Evolutionary conservation across 495 filamentous ascomycete species (phyloP).

Genomic region (Peziza echinospora): DNA sequence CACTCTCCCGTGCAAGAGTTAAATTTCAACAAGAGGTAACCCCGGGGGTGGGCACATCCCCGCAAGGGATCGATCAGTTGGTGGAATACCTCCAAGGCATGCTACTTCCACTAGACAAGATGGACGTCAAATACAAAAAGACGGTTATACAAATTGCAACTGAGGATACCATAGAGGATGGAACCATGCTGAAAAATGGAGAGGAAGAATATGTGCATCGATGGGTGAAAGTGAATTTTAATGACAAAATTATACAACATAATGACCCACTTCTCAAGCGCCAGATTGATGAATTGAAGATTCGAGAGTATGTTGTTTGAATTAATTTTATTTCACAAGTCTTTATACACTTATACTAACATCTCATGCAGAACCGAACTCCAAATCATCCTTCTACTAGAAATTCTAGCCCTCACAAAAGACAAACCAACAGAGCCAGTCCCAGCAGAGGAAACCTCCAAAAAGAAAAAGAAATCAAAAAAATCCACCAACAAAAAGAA

Average conservation of each 20-base stretch:
- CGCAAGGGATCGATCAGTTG: conserved; percentile 26
- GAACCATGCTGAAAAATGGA: conserved; percentile 20
- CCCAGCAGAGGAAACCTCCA: conserved; percentile 22
- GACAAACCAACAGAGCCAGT: conserved; percentile 22
- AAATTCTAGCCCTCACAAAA: conserved; percentile 58
- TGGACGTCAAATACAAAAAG: conserved; percentile 77
- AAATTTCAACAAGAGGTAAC: conserved; percentile 42
- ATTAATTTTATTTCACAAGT: too few relatives aligned
- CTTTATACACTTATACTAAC: conserved; percentile 20
- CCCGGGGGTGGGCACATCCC: conserved; percentile 15
- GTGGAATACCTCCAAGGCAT: conserved; percentile 46
- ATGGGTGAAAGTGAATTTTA: conserved; percentile 46
- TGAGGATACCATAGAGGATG: conserved; percentile 35
- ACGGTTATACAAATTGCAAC: conserved; percentile 45
- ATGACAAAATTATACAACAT: conserved; percentile 12
- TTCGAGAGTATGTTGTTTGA: conserved; percentile 23
- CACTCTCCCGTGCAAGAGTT: conserved; percentile 65
- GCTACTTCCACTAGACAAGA: conserved; percentile 45
- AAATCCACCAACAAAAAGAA: conserved; percentile 21
- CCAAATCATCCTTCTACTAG: conserved; percentile 76
- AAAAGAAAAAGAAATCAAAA: conserved; percentile 17
- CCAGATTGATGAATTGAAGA: conserved; percentile 18
- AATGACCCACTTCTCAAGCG: conserved; percentile 12
- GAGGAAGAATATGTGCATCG: conserved; percentile 53
- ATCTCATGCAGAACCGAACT: too few relatives aligned